Percentiles rank a stretch among this genome's conserved stretches.
Conservation (phyloP, 2,329 filamentous ascomycete genomes). For the Hymenoscyphus fraxineus region DNA sequence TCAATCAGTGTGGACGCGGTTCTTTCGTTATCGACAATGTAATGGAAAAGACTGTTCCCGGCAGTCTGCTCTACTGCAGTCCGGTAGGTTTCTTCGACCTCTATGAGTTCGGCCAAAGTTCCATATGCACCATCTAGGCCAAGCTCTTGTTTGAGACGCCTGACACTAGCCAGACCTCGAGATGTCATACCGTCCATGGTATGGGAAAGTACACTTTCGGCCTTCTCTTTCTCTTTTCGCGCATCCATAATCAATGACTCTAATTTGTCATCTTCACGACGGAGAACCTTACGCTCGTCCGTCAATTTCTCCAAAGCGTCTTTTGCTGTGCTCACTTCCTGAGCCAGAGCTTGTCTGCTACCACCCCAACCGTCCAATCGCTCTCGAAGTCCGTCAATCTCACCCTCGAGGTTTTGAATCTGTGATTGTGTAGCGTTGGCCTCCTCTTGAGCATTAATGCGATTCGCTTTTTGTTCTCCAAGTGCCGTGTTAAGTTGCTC, state of each 20-base stretch:
- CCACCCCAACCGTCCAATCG: conserved; percentile 76
- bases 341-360: conserved; percentile 66
- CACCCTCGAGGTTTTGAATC: conserved; percentile 68
- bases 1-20: conserved; percentile 81
- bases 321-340: conserved; percentile 72
- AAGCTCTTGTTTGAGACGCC: conserved; percentile 73
- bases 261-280: conserved; percentile 84
- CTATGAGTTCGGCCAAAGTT: conserved; percentile 87
- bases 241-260: conserved; percentile 73
- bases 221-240: conserved; percentile 69
- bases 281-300: conserved; percentile 83
- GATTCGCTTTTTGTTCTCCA: conserved; percentile 76
- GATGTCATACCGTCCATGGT: conserved; percentile 89
- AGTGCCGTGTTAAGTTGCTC: conserved; percentile 73
- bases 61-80: conserved; percentile 90
- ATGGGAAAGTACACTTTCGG: conserved; percentile 73
- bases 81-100: conserved; percentile 79
- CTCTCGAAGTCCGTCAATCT: conserved; percentile 66
- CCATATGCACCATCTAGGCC: conserved; percentile 86
- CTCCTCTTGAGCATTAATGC: conserved; percentile 80
- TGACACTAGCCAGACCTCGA: conserved; percentile 80
- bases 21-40: conserved; percentile 86
- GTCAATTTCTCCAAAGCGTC: conserved; percentile 74
- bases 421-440: conserved; percentile 66
- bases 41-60: conserved; percentile 89